Base-by-base conservation (phyloP, 2,329 filamentous ascomycete genomes). In the Colletotrichum sp. region DNA sequence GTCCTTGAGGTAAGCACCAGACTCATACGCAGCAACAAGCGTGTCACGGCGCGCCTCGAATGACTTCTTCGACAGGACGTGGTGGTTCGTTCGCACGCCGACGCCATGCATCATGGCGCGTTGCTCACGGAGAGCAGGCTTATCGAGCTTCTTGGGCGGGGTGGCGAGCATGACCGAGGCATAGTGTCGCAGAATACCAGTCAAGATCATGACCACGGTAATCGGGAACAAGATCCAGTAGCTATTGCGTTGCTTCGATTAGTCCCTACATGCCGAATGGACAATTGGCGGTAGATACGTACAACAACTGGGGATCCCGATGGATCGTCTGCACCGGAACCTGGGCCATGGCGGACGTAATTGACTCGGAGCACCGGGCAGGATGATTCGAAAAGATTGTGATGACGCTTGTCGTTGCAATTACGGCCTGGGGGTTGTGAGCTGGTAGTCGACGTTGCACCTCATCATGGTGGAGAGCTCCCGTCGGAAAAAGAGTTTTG, bases 191-290 rank as follows among this genome's bases (percentile, higher is more conserved):
- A 99, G 93, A 73, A 99, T 93, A 82, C 97, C 97, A 19, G 97
- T 99, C 78, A 99, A 88, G 79, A 99, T 93, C 98, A 99, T 99
- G 83, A 99, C 97, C 81, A 98, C 90, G 63, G 96, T 98, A 85
- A 99, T 99, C 78, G 97, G 97, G 78, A 98, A 93, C 77, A 99
- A 90, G 86, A 99, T 99, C 97, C 97, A 99, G 90, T 98, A 99
- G 88, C 97, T 99, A 82, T 71, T 76, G 39, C n/a, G 55, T n/a
- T 9, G 44, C 12, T 69, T 67, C 49, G 34, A 36, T 55, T 32
- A 44, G 55, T 79, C 77, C 62, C 64, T n/a, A 25, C 6, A 22
- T 67, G 55, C n/a, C 5, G 61, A 69, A 52, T 80, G 44, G 15
- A 11, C 22, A 12, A 27, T 13, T 13, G 16, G 49, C 78, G 44